Percentiles rank a stretch among this genome's conserved stretches.
phyloP scores from a whole-genome alignment of 441 rosid species.

The Populus hybrid region DNA sequence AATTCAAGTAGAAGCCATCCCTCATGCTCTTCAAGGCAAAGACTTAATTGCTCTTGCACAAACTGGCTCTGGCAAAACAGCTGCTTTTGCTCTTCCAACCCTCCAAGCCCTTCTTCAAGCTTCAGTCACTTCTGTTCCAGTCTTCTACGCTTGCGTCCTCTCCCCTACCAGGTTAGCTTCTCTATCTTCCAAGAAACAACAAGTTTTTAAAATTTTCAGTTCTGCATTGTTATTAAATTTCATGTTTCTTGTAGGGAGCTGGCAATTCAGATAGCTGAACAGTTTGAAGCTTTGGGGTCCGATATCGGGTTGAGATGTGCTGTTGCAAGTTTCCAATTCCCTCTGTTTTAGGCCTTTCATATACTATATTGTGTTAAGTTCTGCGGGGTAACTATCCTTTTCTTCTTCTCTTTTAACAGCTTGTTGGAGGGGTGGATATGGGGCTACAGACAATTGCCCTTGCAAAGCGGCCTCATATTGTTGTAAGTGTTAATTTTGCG shows the following conservation, averaged over 20 bases:
- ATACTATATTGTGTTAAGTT: no score
- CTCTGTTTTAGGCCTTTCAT: not conserved
- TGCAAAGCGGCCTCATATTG: conserved; percentile 80
- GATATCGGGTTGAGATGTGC: conserved; percentile 72
- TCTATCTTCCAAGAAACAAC: no score
- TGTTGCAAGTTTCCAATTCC: conserved; percentile 52
- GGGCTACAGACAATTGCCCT: conserved; percentile 74
- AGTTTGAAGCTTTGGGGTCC: conserved; percentile 84
- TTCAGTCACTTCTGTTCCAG: conserved; percentile 56
- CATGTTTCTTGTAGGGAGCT: conserved; percentile 56
- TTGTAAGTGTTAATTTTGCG: conserved; percentile 46
- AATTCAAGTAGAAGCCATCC: conserved; percentile 85
- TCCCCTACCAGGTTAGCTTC: conserved; percentile 74
- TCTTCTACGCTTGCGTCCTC: conserved; percentile 84
- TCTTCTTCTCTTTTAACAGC: conserved; percentile 32
- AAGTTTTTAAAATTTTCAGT: not conserved
- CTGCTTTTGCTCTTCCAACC: conserved; percentile 93
- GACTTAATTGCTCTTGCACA: conserved; percentile 96
- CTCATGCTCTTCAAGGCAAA: conserved; percentile 87
- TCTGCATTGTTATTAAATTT: not conserved
- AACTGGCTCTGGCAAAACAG: conserved; percentile 95
- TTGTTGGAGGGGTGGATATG: conserved; percentile 93
- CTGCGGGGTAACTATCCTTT: no score
- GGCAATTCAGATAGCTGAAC: conserved; percentile 94
- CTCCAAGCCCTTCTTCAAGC: conserved; percentile 71